phyloP scores from a whole-genome alignment of 805 yeast species.

The Wickerhamomyces pijperi region DNA sequence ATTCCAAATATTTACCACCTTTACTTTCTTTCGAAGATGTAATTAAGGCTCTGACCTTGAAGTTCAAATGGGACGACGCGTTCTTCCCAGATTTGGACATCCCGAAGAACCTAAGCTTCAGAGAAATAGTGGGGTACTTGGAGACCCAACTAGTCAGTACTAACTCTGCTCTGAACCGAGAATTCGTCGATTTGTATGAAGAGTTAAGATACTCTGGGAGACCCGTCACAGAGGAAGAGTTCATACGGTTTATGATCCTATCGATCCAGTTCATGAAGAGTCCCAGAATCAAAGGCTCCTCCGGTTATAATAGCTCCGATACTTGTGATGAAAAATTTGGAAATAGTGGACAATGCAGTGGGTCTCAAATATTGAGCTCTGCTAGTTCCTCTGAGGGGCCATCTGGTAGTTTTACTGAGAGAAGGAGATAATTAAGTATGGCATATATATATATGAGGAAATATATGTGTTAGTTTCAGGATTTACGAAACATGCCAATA shows the following conservation, averaged over 20 bases:
- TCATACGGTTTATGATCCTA: constrained; percentile 45
- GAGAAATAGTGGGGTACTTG: constrained; percentile 30
- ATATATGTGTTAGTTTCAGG: too few species aligned
- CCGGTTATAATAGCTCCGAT: too few species aligned
- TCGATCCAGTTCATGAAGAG: constrained; percentile 24
- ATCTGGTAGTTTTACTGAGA: too few species aligned
- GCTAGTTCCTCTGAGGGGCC: too few species aligned
- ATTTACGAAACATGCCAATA: too few species aligned
- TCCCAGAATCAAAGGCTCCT: too few species aligned
- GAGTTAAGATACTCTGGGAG: constrained; percentile 54
- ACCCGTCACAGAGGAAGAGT: constrained; percentile 45
- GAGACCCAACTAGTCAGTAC: constrained; percentile 15
- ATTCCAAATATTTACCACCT: constrained; percentile 25
- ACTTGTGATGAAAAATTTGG: too few species aligned
- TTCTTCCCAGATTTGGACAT: constrained; percentile 23
- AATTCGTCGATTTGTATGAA: constrained; percentile 50
- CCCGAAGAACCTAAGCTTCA: constrained; percentile 30
- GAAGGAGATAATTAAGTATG: too few species aligned
- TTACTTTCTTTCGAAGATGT: constrained; percentile 39
- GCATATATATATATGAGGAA: too few species aligned
- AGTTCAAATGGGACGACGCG: constrained; percentile 36
- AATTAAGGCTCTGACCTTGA: constrained; percentile 48
- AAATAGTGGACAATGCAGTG: too few species aligned
- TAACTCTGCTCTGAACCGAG: constrained; percentile 9
- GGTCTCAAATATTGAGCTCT: too few species aligned